A percentile compares a stretch with the other conserved stretches of the same genome.
phyloP scores from a whole-genome alignment of 306 rosid genomes.

The Gynostemma pentaphyllum region DNA sequence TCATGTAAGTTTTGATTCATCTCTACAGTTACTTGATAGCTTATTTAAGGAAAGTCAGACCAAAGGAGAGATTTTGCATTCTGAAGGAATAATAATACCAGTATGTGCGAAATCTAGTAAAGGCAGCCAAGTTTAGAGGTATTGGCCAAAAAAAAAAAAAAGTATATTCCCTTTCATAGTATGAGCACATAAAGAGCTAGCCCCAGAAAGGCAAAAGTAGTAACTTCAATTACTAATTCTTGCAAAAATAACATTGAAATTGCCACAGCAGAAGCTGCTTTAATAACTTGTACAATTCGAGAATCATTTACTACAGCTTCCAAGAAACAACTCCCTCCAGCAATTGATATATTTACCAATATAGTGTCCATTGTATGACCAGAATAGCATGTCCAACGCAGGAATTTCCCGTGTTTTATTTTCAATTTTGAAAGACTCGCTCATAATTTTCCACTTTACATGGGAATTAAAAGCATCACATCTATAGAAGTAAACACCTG shows the following conservation, averaged over 20 bases:
- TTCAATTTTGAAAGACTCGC: conserved; percentile 60
- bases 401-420: conserved; percentile 45
- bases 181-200: background rate
- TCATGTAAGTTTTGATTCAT: too few species aligned
- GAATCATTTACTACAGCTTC: conserved; percentile 71
- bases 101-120: too few species aligned
- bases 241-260: conserved; percentile 8
- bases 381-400: conserved; percentile 26
- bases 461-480: conserved; percentile 69
- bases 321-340: conserved; percentile 94
- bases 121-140: too few species aligned
- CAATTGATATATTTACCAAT: conserved; percentile 62
- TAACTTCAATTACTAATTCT: background rate
- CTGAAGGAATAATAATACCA: too few species aligned
- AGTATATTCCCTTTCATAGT: background rate
- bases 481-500: conserved; percentile 72
- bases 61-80: too few species aligned
- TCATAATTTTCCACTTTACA: conserved; percentile 74
- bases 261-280: conserved; percentile 61
- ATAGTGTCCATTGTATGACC: too few species aligned
- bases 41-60: too few species aligned
- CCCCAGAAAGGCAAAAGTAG: background rate
- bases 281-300: conserved; percentile 59
- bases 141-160: too few species aligned
- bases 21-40: too few species aligned